These are phyloP conservation scores for Mycosarcoma maydis DNA, from an alignment of 1,284 basidiomycete species.

Conservation along the genomic window DNA sequence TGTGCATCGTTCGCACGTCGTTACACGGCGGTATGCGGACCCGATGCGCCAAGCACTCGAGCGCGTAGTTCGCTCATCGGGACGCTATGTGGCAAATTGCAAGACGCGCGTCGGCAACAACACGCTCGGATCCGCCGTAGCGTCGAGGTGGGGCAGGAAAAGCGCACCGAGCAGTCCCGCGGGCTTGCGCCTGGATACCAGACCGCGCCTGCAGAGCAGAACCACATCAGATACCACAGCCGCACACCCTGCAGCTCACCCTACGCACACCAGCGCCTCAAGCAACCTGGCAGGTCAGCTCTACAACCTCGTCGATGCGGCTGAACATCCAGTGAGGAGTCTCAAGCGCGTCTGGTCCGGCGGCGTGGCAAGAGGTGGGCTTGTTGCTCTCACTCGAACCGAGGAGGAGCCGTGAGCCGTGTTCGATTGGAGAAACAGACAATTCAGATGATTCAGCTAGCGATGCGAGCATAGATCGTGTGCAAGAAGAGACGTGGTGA, in stretches of 20 bases:
- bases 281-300: conserved; percentile 39
- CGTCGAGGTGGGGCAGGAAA: conserved; percentile 39
- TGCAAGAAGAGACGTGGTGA: too few species aligned
- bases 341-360: conserved; percentile 54
- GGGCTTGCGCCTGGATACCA: conserved; percentile 8
- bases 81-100: conserved; percentile 18
- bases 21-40: conserved; percentile 62
- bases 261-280: too few species aligned
- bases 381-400: conserved; percentile 44
- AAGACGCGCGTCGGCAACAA: not conserved
- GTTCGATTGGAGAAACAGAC: too few species aligned
- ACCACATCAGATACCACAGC: conserved; percentile 40
- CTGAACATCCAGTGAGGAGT: conserved; percentile 51
- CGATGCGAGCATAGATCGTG: too few species aligned
- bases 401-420: conserved; percentile 28
- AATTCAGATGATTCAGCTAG: too few species aligned
- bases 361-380: conserved; percentile 44
- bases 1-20: conserved; percentile 57
- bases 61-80: conserved; percentile 48
- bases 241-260: too few species aligned
- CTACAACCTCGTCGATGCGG: conserved; percentile 45
- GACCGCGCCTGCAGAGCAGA: conserved; percentile 20
- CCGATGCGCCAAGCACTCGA: conserved; percentile 59
- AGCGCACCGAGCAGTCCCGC: conserved; percentile 46
- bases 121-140: conserved; percentile 19